A percentile compares a stretch with the other conserved stretches of the same genome.
These are phyloP conservation scores for Ceratobasidium sp. DNA, from an alignment of 1,284 basidiomycete genomes.

Conservation along the genomic window DNA sequence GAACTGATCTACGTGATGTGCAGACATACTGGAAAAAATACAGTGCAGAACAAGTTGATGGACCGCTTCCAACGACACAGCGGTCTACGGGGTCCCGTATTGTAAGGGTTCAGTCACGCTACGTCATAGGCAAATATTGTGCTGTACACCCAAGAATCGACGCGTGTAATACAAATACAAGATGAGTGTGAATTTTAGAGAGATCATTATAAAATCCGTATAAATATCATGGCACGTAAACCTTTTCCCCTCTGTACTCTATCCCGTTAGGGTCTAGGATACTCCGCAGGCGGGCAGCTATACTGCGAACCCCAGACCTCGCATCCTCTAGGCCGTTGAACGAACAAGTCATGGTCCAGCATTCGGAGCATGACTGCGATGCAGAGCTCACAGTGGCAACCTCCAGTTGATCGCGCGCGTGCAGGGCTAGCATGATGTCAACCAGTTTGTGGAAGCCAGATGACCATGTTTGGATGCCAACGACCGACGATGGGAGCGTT, in stretches of 20 bases:
- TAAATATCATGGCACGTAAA: conserved; percentile 49
- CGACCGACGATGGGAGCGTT: conserved; percentile 66
- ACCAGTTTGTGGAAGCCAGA: conserved; percentile 75
- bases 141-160: conserved; percentile 1
- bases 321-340: conserved; percentile 69
- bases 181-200: background rate
- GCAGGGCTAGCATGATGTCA: conserved; percentile 77
- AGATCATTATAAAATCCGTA: background rate
- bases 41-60: conserved; percentile 4
- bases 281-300: conserved; percentile 43
- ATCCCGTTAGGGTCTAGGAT: conserved; percentile 47
- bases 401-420: conserved; percentile 73
- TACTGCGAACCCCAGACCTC: conserved; percentile 43
- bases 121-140: conserved; percentile 2
- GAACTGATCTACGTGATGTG: conserved; percentile 42
- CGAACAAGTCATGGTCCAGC: conserved; percentile 78
- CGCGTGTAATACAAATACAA: conserved; percentile 16
- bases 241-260: conserved; percentile 48
- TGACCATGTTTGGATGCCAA: conserved; percentile 72
- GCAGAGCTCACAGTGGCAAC: conserved; percentile 78
- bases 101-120: background rate
- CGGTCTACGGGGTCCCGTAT: conserved; percentile 17
- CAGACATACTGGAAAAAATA: conserved; percentile 42
- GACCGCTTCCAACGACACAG: conserved; percentile 16
- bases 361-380: conserved; percentile 83